Base-by-base conservation (phyloP, 176 grass and related monocot species). In the Oropetium thomaeum region DNA sequence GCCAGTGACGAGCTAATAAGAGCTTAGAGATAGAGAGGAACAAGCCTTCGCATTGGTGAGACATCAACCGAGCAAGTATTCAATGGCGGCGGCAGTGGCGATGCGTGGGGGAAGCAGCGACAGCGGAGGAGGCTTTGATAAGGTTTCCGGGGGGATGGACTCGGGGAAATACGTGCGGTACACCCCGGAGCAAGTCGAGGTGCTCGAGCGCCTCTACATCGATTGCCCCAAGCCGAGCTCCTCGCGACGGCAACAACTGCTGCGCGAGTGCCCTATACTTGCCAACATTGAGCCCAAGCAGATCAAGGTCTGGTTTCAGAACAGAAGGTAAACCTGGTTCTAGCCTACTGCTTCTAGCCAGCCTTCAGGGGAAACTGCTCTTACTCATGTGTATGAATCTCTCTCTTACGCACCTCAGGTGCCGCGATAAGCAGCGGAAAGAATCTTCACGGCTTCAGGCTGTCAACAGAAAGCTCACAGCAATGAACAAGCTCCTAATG, bases 251-350 rank as follows among this genome's bases (percentile, higher is more conserved):
- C 96, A 99, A 73, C 96, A 95, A 48, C 49, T 99, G 72, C 76
- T 99, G 54, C 89, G 96, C 5, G 96, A 99, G 74, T 99, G 96
- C 37, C 91, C 84, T 0, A 80, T 95, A 31, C 89, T 99, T 23
- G 62, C 87, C 22, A 92, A 99, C 82, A 99, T 99, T 10, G 96
- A 99, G 82, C 87, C 87, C 0, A 99, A 92, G 73, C 96, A 99
- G 79, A 95, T 99, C 85, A 99, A 99, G n/a, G 96, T 99, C 25
- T 99, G 96, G 96, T 99, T 99, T 53, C 96, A 99, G 58, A 99
- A 99, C 70, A 83, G 96, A 89, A 99, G 96, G 96, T 98, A 87
- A n/a, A n/a, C n/a, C n/a, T n/a, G n/a, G n/a, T n/a, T n/a, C n/a
- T n/a, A n/a, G n/a, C n/a, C n/a, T n/a, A n/a, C n/a, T n/a, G n/a